These are phyloP conservation scores for Coniochaeta hoffmannii DNA, from an alignment of 2,329 filamentous ascomycete species.

Conservation along the genomic window DNA sequence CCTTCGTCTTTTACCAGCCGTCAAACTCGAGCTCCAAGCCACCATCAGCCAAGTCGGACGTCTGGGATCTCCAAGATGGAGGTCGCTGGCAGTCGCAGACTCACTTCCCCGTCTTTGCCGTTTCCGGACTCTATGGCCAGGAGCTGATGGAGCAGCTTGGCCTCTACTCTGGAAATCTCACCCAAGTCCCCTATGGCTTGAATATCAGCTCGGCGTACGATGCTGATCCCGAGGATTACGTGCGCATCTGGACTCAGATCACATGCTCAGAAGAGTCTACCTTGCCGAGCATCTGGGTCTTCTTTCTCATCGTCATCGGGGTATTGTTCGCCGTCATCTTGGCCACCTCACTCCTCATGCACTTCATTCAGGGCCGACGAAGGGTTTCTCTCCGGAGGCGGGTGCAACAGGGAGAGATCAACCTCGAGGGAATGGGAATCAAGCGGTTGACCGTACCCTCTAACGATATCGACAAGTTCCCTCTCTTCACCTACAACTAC, in stretches of 20 bases:
- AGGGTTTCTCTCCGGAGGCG: conserved; percentile 61
- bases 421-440: conserved; percentile 80
- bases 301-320: conserved; percentile 62
- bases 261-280: conserved; percentile 35
- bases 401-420: conserved; percentile 71
- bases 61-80: conserved; percentile 65
- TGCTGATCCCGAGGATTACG: conserved; percentile 49
- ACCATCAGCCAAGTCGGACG: conserved; percentile 53
- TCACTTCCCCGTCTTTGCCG: conserved; percentile 74
- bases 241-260: conserved; percentile 53
- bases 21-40: conserved; percentile 51
- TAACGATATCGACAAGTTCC: conserved; percentile 64
- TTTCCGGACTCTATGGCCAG: conserved; percentile 60
- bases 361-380: conserved; percentile 65
- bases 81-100: conserved; percentile 65
- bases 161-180: conserved; percentile 70
- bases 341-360: conserved; percentile 64
- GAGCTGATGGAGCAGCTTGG: conserved; percentile 65
- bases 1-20: conserved; percentile 56
- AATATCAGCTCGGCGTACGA: conserved; percentile 49
- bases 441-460: conserved; percentile 72
- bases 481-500: conserved; percentile 68
- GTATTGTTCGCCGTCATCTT: conserved; percentile 63
- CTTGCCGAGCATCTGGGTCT: conserved; percentile 75
- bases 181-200: conserved; percentile 48